Evolutionary conservation across 768 basidiomycete genomes (phyloP).

Genomic region (Mycena vitilis): DNA sequence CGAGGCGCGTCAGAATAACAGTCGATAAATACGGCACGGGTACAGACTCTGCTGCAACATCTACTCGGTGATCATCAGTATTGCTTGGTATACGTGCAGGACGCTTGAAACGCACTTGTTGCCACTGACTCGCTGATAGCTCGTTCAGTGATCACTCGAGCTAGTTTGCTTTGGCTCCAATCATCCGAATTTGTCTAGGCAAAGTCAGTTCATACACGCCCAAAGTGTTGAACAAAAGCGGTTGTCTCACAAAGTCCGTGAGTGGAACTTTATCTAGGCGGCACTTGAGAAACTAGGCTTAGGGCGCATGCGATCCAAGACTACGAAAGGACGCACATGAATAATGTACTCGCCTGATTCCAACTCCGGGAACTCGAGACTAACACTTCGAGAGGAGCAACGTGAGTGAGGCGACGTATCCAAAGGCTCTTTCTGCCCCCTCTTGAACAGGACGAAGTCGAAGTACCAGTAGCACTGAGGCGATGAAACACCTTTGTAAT

Average conservation of each 20-base stretch:
- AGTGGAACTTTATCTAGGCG: conserved; percentile 33
- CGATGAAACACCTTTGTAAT: conserved; percentile 41
- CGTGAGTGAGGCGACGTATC: conserved; percentile 36
- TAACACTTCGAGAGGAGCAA: conserved; percentile 38
- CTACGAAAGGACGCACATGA: conserved; percentile 22
- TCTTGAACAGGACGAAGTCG: conserved; percentile 46
- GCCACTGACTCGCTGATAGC: conserved; percentile 28
- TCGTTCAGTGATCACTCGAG: conserved; percentile 22
- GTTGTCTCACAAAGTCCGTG: conserved; percentile 14
- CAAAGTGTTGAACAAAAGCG: no score
- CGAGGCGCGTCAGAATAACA: neutral
- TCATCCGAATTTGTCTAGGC: conserved; percentile 23
- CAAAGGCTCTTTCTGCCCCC: conserved; percentile 36
- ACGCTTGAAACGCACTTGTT: conserved; percentile 9
- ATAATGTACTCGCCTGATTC: conserved; percentile 32
- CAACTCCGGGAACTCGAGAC: conserved; percentile 37
- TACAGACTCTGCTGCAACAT: conserved; percentile 17
- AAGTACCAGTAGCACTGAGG: conserved; percentile 41
- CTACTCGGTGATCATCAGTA: neutral
- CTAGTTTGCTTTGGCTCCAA: conserved; percentile 32
- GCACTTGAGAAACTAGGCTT: conserved; percentile 11
- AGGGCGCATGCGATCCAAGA: neutral
- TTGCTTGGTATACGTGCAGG: neutral
- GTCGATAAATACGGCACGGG: neutral
- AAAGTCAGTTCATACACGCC: no score